Evolutionary conservation across 2,329 filamentous ascomycete genomes (phyloP), one percentile per base, ranked within the genome.

Genomic region (Cladophialophora bantiana): DNA sequence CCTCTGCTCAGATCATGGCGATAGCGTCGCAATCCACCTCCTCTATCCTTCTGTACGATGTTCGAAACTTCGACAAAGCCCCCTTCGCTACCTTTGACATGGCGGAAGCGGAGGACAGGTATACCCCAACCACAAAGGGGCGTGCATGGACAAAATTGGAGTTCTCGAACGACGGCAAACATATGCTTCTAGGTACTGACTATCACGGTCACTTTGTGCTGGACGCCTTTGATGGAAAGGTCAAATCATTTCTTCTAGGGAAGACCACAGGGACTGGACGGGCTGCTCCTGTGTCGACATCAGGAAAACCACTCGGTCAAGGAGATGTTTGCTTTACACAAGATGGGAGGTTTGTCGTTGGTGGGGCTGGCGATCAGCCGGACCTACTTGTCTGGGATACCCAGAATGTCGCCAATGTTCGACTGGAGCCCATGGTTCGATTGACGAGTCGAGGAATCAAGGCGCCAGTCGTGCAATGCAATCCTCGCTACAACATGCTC

Each of bases 141-240:
- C 75, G 80, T 53, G 78, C 77, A 71, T 99, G 95, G 95, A 95
- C 92, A 1, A 93, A 91, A 73, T 84, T 99, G 50, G 93, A 97
- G 74, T 98, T 99, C 77, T 95, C 92, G 65, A 99, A 99, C 74
- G 95, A 99, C 74, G 95, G 95, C 18, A 96, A 96, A 75, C 88
- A 88, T 67, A 80, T 99, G 56, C 84, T 99, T 4, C 78, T 99
- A 18, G 92, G 91, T 13, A 98, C 94, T 1, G 92, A 90, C 57
- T 92, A 91, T 6, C 85, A 85, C 59, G 93, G 93, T 0, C 95
- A 99, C 78, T 96, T 95, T 75, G 82, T 99, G 2, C 83, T 99
- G n/a, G 95, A 99, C 76, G 92, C 94, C 1, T 98, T 97, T 76
- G 89, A 92, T 50, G 95, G 94, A 45, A 85, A 84, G 6, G 78